Evolutionary conservation across 2,329 filamentous ascomycete species (phyloP).

Genomic region (Cladosporium sp.): DNA sequence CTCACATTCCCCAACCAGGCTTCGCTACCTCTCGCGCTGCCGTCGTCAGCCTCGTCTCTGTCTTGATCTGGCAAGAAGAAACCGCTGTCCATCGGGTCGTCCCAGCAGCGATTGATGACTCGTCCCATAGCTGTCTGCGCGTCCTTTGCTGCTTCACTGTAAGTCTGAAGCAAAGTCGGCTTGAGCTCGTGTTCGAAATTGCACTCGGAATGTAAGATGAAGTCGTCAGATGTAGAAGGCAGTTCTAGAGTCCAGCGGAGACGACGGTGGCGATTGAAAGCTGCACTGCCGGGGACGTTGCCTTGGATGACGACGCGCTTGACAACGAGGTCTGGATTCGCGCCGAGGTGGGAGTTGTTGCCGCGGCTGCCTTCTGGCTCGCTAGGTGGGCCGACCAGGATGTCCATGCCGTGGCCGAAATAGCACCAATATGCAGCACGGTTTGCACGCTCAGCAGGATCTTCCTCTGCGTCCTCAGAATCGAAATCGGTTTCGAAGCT

Average conservation of each 20-base stretch:
- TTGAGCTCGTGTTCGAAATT: slow-evolving; percentile 70
- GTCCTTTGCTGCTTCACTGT: slow-evolving; percentile 52
- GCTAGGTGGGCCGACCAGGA: slow-evolving; percentile 79
- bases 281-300: slow-evolving; percentile 92
- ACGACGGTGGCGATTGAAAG: slow-evolving; percentile 90
- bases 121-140: slow-evolving; percentile 52
- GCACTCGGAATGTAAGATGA: slow-evolving; percentile 70
- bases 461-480: slow-evolving; percentile 53
- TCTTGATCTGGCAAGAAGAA: slow-evolving; percentile 38
- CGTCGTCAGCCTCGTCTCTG: slow-evolving; percentile 38
- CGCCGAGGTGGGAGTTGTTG: background rate
- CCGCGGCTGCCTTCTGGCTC: slow-evolving; percentile 28
- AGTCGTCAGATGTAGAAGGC: slow-evolving; percentile 43
- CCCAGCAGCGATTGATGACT: slow-evolving; percentile 41
- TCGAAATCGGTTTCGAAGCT: slow-evolving; percentile 48
- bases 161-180: slow-evolving; percentile 31
- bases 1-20: slow-evolving; percentile 70
- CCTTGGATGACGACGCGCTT: slow-evolving; percentile 93
- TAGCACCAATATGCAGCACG: slow-evolving; percentile 88
- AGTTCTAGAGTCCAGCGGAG: slow-evolving; percentile 73
- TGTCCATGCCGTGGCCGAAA: slow-evolving; percentile 91
- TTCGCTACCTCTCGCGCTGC: slow-evolving; percentile 44
- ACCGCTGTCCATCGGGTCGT: slow-evolving; percentile 33
- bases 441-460: slow-evolving; percentile 57
- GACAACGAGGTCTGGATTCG: slow-evolving; percentile 65